Base-by-base conservation (phyloP, 306 rosid genomes). In the Trifolium subterraneum region DNA sequence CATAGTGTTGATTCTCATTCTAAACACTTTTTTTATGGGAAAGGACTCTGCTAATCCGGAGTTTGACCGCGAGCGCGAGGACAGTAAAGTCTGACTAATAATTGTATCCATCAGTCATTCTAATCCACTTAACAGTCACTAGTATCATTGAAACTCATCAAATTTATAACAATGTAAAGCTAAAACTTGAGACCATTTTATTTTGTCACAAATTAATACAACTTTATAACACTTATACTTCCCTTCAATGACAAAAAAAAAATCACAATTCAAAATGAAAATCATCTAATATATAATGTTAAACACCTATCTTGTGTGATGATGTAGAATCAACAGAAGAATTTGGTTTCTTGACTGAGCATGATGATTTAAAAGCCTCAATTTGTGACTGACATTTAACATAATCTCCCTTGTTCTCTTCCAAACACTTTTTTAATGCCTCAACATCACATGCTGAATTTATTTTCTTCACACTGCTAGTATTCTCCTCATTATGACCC, bases 371-470 rank as follows among this genome's bases (percentile, higher is more conserved):
- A 63, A 91, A 93, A 68, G 97, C 96, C 54, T 89, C 92, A 18
- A 93, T 91, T 8, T 93, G 96, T 4, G 89, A 71, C 56, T 87
- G 92, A 68, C 98, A 91, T 85, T 93, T 93, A 77, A 83, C 77
- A 64, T 89, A 84, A 78, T 91, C 92, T 5, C 97, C 97, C 4
- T 89, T 89, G 81, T 85, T 91, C 82, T 91, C 97, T 79, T 91
- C 97, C 91, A 93, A 83, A 55, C 98, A 93, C 71, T 88, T 93
- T 80, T 75, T 87, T 13, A 93, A 83, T 64, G 98, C 97, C 72
- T 89, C 92, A 68, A 91, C 91, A 64, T 93, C 92, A 74, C 97
- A 93, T 9, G 92, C 48, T 35, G 92, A 80, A 68, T 20, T 65
- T 70, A 11, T 86, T 81, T 81, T 91, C 86, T 72, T 84, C 83